Evolutionary conservation across 1,139 yeast genomes (phyloP).

Genomic region (Chernovozyma aurita): DNA sequence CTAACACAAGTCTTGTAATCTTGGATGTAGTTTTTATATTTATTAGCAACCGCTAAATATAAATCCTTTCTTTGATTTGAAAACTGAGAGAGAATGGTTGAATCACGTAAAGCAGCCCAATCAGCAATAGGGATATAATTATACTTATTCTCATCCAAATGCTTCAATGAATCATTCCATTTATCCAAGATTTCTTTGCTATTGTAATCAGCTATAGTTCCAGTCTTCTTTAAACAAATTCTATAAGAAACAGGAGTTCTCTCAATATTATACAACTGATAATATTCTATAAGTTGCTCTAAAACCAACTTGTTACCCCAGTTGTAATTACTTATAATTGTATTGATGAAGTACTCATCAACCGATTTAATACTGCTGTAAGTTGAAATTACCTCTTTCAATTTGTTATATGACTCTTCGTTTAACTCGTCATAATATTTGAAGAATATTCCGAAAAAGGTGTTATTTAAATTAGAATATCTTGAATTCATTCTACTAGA

Average conservation of each 20-base stretch:
- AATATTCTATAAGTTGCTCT: constrained; percentile 60
- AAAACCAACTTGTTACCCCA: constrained; percentile 70
- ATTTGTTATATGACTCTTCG: constrained; percentile 51
- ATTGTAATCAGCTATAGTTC: constrained; percentile 52
- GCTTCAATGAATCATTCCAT: constrained; percentile 57
- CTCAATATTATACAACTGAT: constrained; percentile 51
- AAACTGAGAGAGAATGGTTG: constrained; percentile 52
- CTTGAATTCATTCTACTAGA: constrained; percentile 42
- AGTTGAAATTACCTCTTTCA: constrained; percentile 53
- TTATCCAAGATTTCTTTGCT: constrained; percentile 50
- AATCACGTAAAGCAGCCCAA: constrained; percentile 83
- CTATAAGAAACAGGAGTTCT: constrained; percentile 73
- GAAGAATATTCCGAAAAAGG: constrained; percentile 67
- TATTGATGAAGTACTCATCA: constrained; percentile 78
- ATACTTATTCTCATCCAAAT: constrained; percentile 52
- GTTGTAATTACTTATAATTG: constrained; percentile 61
- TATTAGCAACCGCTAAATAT: constrained; percentile 55
- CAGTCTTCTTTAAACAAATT: constrained; percentile 71
- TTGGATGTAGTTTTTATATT: constrained; percentile 45
- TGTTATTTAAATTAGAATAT: constrained; percentile 64
- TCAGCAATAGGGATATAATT: constrained; percentile 74
- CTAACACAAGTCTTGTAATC: constrained; percentile 27
- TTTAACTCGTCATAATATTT: constrained; percentile 50
- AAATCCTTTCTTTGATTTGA: constrained; percentile 46
- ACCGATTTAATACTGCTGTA: constrained; percentile 56